Evolutionary conservation across 1,284 basidiomycete genomes (phyloP), one percentile per base, ranked within the genome.

Genomic region (Kwoniella shivajii): DNA sequence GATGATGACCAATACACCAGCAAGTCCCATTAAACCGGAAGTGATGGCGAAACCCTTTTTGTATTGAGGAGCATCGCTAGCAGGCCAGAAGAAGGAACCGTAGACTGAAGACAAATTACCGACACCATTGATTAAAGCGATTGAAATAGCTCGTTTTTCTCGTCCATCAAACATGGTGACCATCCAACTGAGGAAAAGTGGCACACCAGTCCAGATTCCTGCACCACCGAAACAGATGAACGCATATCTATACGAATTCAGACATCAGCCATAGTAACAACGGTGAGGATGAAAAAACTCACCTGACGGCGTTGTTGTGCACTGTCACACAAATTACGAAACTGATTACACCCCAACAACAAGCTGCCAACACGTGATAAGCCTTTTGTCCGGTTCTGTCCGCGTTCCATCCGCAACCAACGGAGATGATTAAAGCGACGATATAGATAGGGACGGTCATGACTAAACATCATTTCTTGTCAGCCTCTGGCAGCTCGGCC

Each of bases 371-470:
- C 34, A 72, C 68, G 59, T 74, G 70, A 49, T 58, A 74, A 4
- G 74, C 71, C 60, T 78, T 77, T 50, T 78, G 72, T 22, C 65
- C 54, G 1, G 71, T 74, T 45, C 65, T 51, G 63, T 79, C 78
- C 7, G 78, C 73, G 31, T 65, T 69, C 44, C 64, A 69, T 24
- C 74, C 75, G 45, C 65, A 65, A 30, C 65, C 24, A 34, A 78
- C 57, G 11, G 75, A 69, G 44, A 75, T 67, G 47, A 71, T 52
- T 7, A 79, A 68, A 1, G 78, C 72, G 49, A 79, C 77, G 13
- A 64, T 54, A 67, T 80, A 80, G 59, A 80, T 77, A 18, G 79
- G 78, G 3, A 79, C 78, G 1, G 79, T 79, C 74, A 78, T 78
- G 62, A 74, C 66, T 72, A 44, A 2, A 2, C 18, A 42, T 4